Percentiles rank a stretch among this genome's conserved stretches.
phyloP scores from a whole-genome alignment of 2,329 filamentous ascomycete genomes.

The Apiospora malaysiana region DNA sequence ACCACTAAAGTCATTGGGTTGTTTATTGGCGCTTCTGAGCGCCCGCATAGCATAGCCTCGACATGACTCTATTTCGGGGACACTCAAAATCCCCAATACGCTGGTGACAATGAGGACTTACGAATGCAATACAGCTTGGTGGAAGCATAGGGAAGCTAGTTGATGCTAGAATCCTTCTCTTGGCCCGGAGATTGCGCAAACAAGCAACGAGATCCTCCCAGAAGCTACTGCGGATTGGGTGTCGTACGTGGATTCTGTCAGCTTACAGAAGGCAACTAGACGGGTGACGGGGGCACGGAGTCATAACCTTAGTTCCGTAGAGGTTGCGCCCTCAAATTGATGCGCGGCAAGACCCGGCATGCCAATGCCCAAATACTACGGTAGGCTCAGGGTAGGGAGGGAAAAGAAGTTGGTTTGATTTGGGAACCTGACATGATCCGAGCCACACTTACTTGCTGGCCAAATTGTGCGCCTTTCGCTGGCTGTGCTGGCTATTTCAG shows the following conservation, averaged over 20 bases:
- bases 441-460: background rate
- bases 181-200: conserved; percentile 1
- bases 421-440: background rate
- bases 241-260: background rate
- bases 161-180: background rate
- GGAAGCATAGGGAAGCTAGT: background rate
- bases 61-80: background rate
- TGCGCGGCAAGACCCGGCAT: background rate
- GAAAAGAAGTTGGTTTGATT: background rate
- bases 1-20: background rate
- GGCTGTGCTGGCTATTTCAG: background rate
- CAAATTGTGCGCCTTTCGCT: background rate
- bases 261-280: background rate
- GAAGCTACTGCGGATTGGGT: background rate
- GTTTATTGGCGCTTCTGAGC: background rate
- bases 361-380: background rate
- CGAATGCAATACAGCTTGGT: background rate
- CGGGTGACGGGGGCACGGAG: too few relatives aligned
- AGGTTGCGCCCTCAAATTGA: background rate
- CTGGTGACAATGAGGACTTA: background rate
- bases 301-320: background rate
- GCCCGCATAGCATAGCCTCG: background rate
- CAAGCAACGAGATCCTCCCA: background rate
- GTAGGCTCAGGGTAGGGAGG: too few relatives aligned
- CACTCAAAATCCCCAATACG: background rate